These are phyloP conservation scores for Trichosporon ovoides DNA, from an alignment of 1,284 basidiomycete species.

Conservation along the genomic window DNA sequence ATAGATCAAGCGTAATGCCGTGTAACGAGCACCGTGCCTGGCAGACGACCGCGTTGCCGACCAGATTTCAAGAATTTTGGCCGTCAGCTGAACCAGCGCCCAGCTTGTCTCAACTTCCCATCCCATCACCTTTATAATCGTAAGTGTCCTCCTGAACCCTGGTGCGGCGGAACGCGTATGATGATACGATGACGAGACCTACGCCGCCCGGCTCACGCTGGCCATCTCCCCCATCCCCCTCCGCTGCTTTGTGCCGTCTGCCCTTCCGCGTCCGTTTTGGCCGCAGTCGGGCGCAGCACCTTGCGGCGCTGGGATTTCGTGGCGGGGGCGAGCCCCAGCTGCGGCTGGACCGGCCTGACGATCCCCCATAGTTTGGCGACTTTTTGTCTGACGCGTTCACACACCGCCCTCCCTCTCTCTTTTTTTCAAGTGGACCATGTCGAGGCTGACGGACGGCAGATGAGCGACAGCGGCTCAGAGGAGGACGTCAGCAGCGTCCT, in stretches of 20 bases:
- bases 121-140: not conserved
- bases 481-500: slow-evolving; percentile 33
- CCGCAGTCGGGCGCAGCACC: not conserved
- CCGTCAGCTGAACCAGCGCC: not conserved
- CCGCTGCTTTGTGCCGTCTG: slow-evolving; percentile 21
- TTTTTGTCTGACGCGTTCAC: slow-evolving; percentile 39
- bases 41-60: too few species aligned
- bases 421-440: slow-evolving; percentile 3
- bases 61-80: slow-evolving; percentile 1
- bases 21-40: too few species aligned
- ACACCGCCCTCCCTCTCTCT: slow-evolving; percentile 5
- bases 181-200: slow-evolving; percentile 49
- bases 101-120: not conserved
- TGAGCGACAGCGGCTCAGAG: slow-evolving; percentile 10
- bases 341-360: slow-evolving; percentile 29
- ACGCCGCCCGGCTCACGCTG: slow-evolving; percentile 18
- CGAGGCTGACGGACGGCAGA: slow-evolving; percentile 11
- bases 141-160: not conserved
- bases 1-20: too few species aligned
- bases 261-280: slow-evolving; percentile 22
- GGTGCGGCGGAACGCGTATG: slow-evolving; percentile 20
- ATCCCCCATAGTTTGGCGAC: slow-evolving; percentile 48
- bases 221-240: not conserved
- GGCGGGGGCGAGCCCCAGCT: not conserved
- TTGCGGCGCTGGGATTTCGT: slow-evolving; percentile 1